A percentile compares a stretch with the other conserved stretches of the same genome.
Evolutionary conservation across 2,329 filamentous ascomycete genomes (phyloP).

Genomic region (Hypoxylon sp.): DNA sequence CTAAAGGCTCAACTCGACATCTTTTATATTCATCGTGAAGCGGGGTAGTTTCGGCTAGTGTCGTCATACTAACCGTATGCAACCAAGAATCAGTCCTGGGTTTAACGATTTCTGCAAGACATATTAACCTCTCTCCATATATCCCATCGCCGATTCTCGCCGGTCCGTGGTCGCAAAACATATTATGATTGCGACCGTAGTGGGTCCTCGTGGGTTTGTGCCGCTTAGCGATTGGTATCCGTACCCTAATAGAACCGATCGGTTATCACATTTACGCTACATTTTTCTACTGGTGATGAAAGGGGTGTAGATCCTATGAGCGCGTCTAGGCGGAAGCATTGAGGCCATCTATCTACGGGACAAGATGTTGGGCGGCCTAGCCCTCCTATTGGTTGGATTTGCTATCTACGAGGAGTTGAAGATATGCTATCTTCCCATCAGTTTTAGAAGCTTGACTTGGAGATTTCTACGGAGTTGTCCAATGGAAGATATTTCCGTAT

Average conservation of each 20-base stretch:
- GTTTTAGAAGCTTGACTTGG: background rate
- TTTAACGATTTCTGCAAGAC: conserved; percentile 19
- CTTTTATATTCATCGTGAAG: conserved; percentile 44
- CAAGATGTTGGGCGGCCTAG: background rate
- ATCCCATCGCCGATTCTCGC: conserved; percentile 44
- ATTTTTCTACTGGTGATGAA: conserved; percentile 30
- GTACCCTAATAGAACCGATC: conserved; percentile 28
- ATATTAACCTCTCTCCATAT: conserved; percentile 23
- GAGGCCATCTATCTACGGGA: conserved; percentile 2
- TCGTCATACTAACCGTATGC: conserved; percentile 47
- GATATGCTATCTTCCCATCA: background rate
- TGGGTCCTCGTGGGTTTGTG: conserved; percentile 33
- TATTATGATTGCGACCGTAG: conserved; percentile 39
- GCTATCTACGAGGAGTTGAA: conserved; percentile 6
- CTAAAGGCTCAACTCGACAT: conserved; percentile 12
- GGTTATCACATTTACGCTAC: conserved; percentile 16
- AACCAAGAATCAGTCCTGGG: conserved; percentile 22
- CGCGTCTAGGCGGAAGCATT: conserved; percentile 4
- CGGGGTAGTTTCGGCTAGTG: conserved; percentile 43
- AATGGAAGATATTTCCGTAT: conserved; percentile 16
- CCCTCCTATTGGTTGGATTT: conserved; percentile 12
- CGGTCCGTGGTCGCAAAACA: conserved; percentile 24
- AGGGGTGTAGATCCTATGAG: conserved; percentile 29
- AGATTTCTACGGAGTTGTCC: background rate
- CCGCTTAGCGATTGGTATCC: conserved; percentile 31